Conservation (phyloP, 2,329 filamentous ascomycete genomes). For the Magnaporthales sp. region DNA sequence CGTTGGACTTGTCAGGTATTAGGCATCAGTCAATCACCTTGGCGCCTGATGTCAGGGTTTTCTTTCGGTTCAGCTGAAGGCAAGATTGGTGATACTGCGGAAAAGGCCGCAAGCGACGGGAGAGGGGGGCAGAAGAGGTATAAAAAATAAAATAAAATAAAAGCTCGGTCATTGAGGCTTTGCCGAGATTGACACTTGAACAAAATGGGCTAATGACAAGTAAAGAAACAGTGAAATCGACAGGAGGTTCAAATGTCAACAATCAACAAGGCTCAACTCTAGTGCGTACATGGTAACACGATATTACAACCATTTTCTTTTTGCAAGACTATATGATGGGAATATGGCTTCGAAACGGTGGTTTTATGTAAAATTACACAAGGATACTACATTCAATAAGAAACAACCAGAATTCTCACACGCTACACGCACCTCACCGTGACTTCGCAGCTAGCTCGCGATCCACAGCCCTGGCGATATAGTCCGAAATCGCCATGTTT, state of each 20-base stretch:
- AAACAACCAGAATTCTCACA: background rate
- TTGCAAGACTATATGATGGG: no score
- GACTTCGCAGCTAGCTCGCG: slow-evolving; percentile 29
- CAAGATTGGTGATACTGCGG: background rate
- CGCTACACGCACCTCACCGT: background rate
- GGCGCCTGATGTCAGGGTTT: background rate
- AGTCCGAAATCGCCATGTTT: slow-evolving; percentile 60
- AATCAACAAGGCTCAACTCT: no score
- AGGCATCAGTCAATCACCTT: background rate
- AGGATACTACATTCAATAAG: background rate
- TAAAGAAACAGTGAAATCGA: background rate
- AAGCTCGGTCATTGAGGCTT: background rate
- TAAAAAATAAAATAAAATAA: background rate
- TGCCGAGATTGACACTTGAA: background rate
- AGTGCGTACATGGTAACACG: no score
- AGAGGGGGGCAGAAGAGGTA: background rate
- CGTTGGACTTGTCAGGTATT: background rate
- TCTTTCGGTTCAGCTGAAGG: background rate
- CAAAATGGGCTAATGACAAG: background rate
- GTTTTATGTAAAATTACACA: background rate
- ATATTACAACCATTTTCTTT: no score
- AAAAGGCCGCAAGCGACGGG: background rate
- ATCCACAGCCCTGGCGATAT: slow-evolving; percentile 50
- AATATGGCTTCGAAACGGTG: background rate
- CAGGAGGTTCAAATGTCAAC: background rate